These are phyloP conservation scores for Clavispora carvajalis DNA, from an alignment of 805 yeast species.

Conservation along the genomic window DNA sequence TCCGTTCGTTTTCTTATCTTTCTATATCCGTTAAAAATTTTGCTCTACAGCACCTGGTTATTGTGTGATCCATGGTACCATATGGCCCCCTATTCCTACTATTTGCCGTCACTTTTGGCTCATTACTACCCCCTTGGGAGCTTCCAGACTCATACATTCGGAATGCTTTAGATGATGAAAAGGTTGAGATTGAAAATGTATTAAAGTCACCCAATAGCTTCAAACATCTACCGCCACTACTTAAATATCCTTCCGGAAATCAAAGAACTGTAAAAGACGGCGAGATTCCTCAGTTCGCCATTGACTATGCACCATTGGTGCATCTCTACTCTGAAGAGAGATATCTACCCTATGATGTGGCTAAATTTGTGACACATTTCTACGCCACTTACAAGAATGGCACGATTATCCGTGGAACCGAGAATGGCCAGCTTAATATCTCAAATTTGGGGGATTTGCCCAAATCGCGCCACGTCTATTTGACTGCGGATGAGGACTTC, in stretches of 20 bases:
- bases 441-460: conserved; percentile 28
- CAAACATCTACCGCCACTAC: conserved; percentile 31
- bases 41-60: too few relatives aligned
- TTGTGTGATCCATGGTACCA: too few relatives aligned
- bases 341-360: conserved; percentile 79
- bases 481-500: conserved; percentile 71
- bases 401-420: conserved; percentile 30
- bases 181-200: conserved; percentile 21
- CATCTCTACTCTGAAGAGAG: conserved; percentile 84
- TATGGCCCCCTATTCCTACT: conserved; percentile 1
- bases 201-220: conserved; percentile 19
- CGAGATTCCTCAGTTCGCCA: conserved; percentile 58
- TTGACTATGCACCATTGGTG: conserved; percentile 70
- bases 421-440: conserved; percentile 23
- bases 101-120: conserved; percentile 4
- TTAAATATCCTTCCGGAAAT: conserved; percentile 23
- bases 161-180: conserved; percentile 17
- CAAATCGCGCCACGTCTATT: conserved; percentile 38
- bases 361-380: conserved; percentile 63
- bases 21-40: background rate
- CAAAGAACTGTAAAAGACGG: conserved; percentile 44
- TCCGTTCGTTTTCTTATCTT: background rate
- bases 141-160: conserved; percentile 19
- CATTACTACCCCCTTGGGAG: conserved; percentile 15
- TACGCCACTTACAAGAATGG: conserved; percentile 51